Evolutionary conservation across 2,329 filamentous ascomycete genomes (phyloP).

Genomic region (Curvularia eragrostidis): DNA sequence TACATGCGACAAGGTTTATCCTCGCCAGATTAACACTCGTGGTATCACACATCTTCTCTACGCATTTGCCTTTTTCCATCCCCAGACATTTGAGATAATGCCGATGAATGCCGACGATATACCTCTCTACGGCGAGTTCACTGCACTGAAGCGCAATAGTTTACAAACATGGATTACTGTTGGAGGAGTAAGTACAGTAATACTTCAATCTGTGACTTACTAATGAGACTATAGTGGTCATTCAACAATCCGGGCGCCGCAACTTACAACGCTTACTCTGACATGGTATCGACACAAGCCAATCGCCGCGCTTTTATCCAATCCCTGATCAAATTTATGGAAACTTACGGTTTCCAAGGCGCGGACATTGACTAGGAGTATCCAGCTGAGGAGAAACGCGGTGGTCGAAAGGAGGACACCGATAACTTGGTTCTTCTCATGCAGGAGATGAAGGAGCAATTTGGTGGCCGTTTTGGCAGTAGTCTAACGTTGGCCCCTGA

Average conservation of each 20-base stretch:
- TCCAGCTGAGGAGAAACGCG: slow-evolving; percentile 42
- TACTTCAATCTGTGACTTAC: too few species aligned
- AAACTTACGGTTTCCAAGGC: slow-evolving; percentile 53
- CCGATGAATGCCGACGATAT: slow-evolving; percentile 25
- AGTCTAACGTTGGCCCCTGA: slow-evolving; percentile 25
- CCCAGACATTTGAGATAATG: slow-evolving; percentile 31
- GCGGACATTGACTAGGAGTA: slow-evolving; percentile 58
- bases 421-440: slow-evolving; percentile 32
- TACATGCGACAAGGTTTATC: slow-evolving; percentile 7
- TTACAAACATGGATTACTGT: slow-evolving; percentile 52
- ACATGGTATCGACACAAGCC: slow-evolving; percentile 36
- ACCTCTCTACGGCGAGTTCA: slow-evolving; percentile 39
- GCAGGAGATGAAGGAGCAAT: slow-evolving; percentile 24
- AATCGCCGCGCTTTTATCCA: background rate
- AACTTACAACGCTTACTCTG: slow-evolving; percentile 33
- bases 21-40: slow-evolving; percentile 40
- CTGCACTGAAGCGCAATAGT: slow-evolving; percentile 39
- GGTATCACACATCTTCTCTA: slow-evolving; percentile 47
- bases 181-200: slow-evolving; percentile 39
- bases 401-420: slow-evolving; percentile 46
- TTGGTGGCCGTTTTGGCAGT: slow-evolving; percentile 35
- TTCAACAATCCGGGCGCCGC: slow-evolving; percentile 49
- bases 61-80: slow-evolving; percentile 37
- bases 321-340: slow-evolving; percentile 47
- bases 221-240: slow-evolving; percentile 33